Evolutionary conservation across 176 grass and related monocot genomes (phyloP).

Genomic region (Panicum miliaceum): DNA sequence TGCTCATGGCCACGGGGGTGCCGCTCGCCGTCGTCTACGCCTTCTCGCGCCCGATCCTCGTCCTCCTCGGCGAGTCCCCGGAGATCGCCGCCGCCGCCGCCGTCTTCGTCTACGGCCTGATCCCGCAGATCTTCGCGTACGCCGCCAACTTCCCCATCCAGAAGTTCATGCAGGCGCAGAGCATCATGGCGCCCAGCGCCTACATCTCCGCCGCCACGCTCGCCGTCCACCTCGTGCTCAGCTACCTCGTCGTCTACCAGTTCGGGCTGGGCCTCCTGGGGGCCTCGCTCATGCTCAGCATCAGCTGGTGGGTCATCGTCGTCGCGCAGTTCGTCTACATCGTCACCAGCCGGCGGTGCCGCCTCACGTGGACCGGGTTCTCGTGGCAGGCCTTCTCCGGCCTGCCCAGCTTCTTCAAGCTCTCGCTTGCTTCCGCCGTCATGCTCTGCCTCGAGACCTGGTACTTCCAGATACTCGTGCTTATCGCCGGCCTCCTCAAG

Average conservation of each 20-base stretch:
- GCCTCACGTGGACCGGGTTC: slow-evolving; percentile 63
- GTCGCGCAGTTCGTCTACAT: slow-evolving; percentile 66
- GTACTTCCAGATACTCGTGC: slow-evolving; percentile 68
- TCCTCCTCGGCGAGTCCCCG: slow-evolving; percentile 62
- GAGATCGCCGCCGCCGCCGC: slow-evolving; percentile 58
- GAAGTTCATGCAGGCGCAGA: slow-evolving; percentile 83
- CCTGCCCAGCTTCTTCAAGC: slow-evolving; percentile 43
- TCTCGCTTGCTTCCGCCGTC: slow-evolving; percentile 62
- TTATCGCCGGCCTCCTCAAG: slow-evolving; percentile 60
- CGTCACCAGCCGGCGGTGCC: slow-evolving; percentile 45
- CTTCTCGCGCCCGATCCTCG: slow-evolving; percentile 42
- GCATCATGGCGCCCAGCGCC: slow-evolving; percentile 74
- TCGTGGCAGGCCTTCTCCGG: slow-evolving; percentile 57
- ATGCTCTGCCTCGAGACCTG: slow-evolving; percentile 73
- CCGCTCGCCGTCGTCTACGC: not conserved
- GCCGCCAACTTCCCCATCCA: slow-evolving; percentile 75
- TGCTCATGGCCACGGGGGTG: slow-evolving; percentile 21
- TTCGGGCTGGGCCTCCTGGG: not conserved
- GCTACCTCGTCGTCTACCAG: not conserved
- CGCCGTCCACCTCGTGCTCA: slow-evolving; percentile 38
- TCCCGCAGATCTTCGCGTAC: slow-evolving; percentile 87
- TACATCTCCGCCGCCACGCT: slow-evolving; percentile 48
- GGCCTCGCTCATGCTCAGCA: slow-evolving; percentile 37
- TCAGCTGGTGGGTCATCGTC: slow-evolving; percentile 79
- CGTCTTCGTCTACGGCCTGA: slow-evolving; percentile 58